Percentiles rank a stretch among this genome's conserved stretches.
These are phyloP conservation scores for Tetrahymena malaccensis DNA, from an alignment of 73 alveolate genomes.

Conservation along the genomic window DNA sequence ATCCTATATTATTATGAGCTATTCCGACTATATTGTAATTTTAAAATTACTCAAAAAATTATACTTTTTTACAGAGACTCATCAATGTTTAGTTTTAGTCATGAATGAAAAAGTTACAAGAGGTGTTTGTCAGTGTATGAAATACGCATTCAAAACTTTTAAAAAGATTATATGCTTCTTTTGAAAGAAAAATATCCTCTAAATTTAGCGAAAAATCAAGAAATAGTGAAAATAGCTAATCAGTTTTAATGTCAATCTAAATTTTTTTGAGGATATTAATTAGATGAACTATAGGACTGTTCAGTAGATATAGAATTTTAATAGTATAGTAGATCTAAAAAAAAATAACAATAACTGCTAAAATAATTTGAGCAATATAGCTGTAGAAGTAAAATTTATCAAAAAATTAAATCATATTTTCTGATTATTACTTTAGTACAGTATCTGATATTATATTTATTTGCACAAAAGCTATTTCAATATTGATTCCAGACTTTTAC, in stretches of 20 bases:
- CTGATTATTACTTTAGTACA: neutral
- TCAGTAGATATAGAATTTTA: neutral
- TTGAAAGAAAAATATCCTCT: neutral
- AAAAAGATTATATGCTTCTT: neutral
- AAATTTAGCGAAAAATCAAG: neutral
- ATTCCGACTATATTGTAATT: neutral
- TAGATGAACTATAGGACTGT: neutral
- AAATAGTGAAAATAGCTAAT: neutral
- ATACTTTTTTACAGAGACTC: neutral
- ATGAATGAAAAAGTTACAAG: neutral
- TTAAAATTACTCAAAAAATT: too few relatives aligned
- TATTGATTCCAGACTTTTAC: neutral
- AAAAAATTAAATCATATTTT: too few relatives aligned
- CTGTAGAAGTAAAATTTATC: neutral
- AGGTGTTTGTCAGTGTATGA: neutral
- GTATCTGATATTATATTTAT: neutral
- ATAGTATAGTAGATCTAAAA: neutral
- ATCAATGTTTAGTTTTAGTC: neutral
- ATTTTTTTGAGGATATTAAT: neutral
- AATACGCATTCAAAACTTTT: neutral
- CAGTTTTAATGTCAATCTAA: neutral
- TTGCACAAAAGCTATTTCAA: neutral
- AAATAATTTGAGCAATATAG: too few relatives aligned
- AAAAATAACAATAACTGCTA: neutral
- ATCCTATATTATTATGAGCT: neutral